These are phyloP conservation scores for Penicillium maclennaniae DNA, from an alignment of 495 filamentous ascomycete species.

Conservation along the genomic window DNA sequence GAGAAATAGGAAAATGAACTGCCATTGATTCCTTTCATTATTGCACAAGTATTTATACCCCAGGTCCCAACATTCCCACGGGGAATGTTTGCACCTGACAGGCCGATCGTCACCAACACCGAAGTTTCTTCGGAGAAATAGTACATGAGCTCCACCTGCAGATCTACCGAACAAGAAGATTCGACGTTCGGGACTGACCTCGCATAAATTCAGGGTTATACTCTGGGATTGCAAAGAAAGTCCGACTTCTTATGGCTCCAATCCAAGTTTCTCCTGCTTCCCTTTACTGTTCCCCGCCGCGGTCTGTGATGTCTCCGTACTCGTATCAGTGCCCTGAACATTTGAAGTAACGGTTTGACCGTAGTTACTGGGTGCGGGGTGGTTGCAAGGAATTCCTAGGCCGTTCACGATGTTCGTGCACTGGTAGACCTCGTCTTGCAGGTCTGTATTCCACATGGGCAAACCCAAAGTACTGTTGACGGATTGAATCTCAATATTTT, in stretches of 20 bases:
- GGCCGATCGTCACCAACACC: not conserved
- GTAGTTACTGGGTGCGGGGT: constrained; percentile 19
- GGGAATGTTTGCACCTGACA: constrained; percentile 1
- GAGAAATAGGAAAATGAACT: not conserved
- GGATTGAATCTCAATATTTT: constrained; percentile 45
- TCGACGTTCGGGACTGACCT: not conserved
- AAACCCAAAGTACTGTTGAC: constrained; percentile 21
- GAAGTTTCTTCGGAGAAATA: constrained; percentile 10
- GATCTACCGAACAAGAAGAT: not conserved
- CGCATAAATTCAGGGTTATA: not conserved
- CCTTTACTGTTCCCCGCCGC: constrained; percentile 1
- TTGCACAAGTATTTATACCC: not conserved
- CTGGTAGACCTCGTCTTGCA: constrained; percentile 25
- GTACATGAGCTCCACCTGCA: not conserved
- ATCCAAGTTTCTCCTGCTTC: constrained; percentile 2
- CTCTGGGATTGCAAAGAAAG: not conserved
- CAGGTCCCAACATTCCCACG: constrained; percentile 1
- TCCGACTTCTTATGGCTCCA: not conserved
- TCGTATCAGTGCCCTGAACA: constrained; percentile 9
- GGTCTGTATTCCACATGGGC: constrained; percentile 18
- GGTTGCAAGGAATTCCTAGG: constrained; percentile 25
- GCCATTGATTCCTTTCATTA: not conserved
- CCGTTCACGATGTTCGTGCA: constrained; percentile 21
- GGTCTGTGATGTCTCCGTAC: not conserved
- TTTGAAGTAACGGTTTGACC: constrained; percentile 19